Base-by-base conservation (phyloP, 352 stramenopile genomes). In the Pythium monospermum region DNA sequence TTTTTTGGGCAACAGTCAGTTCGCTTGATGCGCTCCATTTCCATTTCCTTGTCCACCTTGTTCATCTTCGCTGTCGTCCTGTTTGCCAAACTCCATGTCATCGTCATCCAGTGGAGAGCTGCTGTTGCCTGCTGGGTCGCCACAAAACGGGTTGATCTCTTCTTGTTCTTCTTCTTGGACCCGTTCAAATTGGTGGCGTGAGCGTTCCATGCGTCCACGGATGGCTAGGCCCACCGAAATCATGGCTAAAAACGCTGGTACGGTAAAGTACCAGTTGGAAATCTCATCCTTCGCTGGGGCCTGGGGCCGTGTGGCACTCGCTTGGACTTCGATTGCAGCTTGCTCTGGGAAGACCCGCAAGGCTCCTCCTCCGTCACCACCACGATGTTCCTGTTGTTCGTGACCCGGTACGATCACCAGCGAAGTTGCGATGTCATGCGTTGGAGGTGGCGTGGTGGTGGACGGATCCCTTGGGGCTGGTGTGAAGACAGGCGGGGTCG, bases 111-210 rank as follows among this genome's bases (percentile, higher is more conserved):
- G 23, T 18, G 79, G 59, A 3, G 71, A 59, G 16, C 55, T 67
- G n/a, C n/a, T n/a, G n/a, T n/a, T n/a, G n/a, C n/a, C n/a, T 22
- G 39, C 32, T 0, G 53, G 22, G 18, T 58, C 62, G 0, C 49
- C 54, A 45, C 79, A 90, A 54, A 91, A 91, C 19, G 76, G 77
- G 51, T 91, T 91, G 59, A 91, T 84, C 53, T 89, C 67, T n/a
- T 87, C 74, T 33, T 67, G 11, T 28, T 55, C 66, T 0, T 56
- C 47, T 39, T 71, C 67, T 8, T 76, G 49, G 15, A 87, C 38
- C 5, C 51, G 58, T 42, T 84, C 39, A 39, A 85, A 83, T 25
- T 68, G 43, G 18, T 36, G 30, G 5, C 30, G 37, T 1, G 13
- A 46, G n/a, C 26, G 33, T 38, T 49, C 33, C 1, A 41, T 41